Conservation (phyloP, 768 basidiomycete species). For the Agrocybe chaxingu region DNA sequence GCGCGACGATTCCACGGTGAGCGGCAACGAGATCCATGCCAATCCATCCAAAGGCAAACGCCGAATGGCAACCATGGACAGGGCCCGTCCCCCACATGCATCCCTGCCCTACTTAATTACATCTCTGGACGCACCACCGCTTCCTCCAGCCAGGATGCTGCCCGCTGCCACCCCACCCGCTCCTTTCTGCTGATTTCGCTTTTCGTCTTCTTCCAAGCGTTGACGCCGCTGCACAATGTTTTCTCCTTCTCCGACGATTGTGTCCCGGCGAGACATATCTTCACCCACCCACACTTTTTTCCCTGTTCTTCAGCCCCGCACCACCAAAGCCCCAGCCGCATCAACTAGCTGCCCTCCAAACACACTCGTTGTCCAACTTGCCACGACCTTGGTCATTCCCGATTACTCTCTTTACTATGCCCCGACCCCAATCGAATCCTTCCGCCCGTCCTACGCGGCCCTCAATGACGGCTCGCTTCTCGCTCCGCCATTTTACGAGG, state of each 20-base stretch:
- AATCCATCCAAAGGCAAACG: neutral
- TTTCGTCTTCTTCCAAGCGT: constrained; percentile 2
- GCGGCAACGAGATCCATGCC: constrained; percentile 2
- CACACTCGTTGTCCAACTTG: constrained; percentile 46
- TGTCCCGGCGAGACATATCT: neutral
- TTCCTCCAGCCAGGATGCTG: no score
- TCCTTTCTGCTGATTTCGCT: neutral
- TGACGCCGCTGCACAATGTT: constrained; percentile 6
- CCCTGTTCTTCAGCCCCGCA: constrained; percentile 26
- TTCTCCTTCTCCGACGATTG: neutral
- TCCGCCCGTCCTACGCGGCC: constrained; percentile 44
- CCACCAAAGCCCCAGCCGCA: constrained; percentile 21
- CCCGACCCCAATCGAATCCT: constrained; percentile 35
- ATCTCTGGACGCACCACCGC: no score
- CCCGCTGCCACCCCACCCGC: no score
- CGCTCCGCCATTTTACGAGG: constrained; percentile 41
- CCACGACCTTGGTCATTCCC: constrained; percentile 46
- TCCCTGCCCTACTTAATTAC: constrained; percentile 1
- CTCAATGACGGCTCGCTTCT: constrained; percentile 60
- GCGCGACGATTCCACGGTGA: neutral
- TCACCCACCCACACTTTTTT: constrained; percentile 9
- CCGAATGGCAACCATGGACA: neutral
- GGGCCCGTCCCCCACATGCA: constrained; percentile 8
- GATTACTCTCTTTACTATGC: constrained; percentile 44
- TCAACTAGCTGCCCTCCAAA: constrained; percentile 34